phyloP scores from a whole-genome alignment of 31 red algal species.

The Endocladia muricata region DNA sequence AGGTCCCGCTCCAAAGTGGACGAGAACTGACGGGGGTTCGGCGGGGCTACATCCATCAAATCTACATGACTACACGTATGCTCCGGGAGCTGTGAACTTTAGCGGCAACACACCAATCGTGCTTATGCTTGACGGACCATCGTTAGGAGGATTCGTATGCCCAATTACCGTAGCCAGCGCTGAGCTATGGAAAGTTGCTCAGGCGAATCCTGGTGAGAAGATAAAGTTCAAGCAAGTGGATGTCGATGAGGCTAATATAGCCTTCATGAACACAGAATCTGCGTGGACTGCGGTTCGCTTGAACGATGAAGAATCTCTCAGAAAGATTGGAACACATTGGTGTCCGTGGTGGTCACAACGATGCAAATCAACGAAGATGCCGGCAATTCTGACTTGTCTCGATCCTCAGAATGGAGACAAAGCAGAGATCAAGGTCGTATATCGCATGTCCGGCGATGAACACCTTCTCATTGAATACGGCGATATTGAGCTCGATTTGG shows the following conservation, averaged over 20 bases:
- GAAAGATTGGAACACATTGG: conserved; percentile 27
- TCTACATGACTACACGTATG: conserved; percentile 83
- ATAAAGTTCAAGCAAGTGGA: conserved; percentile 68
- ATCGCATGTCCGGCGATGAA: conserved; percentile 77
- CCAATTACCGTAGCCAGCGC: conserved; percentile 71
- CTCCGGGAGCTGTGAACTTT: conserved; percentile 78
- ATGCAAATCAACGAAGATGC: not conserved
- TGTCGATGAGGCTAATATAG: conserved; percentile 28
- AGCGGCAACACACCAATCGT: conserved; percentile 84
- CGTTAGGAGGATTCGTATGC: conserved; percentile 75
- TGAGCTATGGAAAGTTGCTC: conserved; percentile 83
- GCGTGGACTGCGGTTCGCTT: conserved; percentile 62
- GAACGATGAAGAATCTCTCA: conserved; percentile 20
- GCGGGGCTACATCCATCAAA: conserved; percentile 85
- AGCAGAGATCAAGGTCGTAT: conserved; percentile 69
- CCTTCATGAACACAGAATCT: conserved; percentile 20
- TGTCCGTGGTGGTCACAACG: conserved; percentile 33
- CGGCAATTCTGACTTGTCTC: conserved; percentile 53
- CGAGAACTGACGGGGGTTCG: conserved; percentile 65
- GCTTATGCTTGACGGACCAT: conserved; percentile 81
- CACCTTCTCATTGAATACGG: conserved; percentile 78
- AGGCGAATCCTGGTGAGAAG: conserved; percentile 57
- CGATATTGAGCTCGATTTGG: conserved; percentile 66
- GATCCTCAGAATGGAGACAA: conserved; percentile 56
- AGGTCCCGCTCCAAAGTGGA: conserved; percentile 74